Evolutionary conservation across 768 basidiomycete species (phyloP), one percentile per base, ranked within the genome.

Genomic region (Strobilomyces echinocephalus): DNA sequence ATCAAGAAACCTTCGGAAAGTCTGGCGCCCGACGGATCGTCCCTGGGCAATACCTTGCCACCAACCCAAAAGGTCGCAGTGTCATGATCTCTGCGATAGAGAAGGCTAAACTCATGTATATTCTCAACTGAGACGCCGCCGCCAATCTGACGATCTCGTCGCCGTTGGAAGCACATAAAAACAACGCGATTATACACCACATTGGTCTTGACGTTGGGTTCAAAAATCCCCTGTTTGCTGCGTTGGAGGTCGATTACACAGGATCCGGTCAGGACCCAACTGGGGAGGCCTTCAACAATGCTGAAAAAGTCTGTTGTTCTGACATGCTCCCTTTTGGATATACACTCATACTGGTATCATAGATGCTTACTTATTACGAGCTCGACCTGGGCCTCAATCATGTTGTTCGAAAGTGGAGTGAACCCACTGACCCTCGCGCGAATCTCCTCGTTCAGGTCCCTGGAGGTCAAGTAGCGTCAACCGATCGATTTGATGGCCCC

Each of bases 331-430:
- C 9, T 11, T n/a, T 36, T 35, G 41, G 45, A 31, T 18, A 50
- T 49, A 55, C n/a, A 61, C 56, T 58, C 30, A 52, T 14, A 12
- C 8, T 31, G 43, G 33, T 39, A 48, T 38, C 36, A 2, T 59
- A 93, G 95, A 87, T 97, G 85, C 74, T 99, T 56, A 97, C 95
- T 0, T 99, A 97, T 69, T 99, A 99, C 69, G 97, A 99, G 72
- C 81, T 99, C 31, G 97, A 99, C 69, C 76, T 99, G 47, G 97
- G 97, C 18, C 79, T 99, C 43, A 99, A 99, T 62, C 97, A 99
- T 64, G 97, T 99, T 59, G 97, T 98, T 12, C 82, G 97, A 44
- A 97, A 98, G 76, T 98, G 95, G 95, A 97, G 93, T 60, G 95
- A 97, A 66, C 85, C 97, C 0, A 97, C 95, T 2, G 95, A 98